A percentile compares a stretch with the other conserved stretches of the same genome.
These are phyloP conservation scores for Fulvia fulva DNA, from an alignment of 2,329 filamentous ascomycete species.

Conservation along the genomic window DNA sequence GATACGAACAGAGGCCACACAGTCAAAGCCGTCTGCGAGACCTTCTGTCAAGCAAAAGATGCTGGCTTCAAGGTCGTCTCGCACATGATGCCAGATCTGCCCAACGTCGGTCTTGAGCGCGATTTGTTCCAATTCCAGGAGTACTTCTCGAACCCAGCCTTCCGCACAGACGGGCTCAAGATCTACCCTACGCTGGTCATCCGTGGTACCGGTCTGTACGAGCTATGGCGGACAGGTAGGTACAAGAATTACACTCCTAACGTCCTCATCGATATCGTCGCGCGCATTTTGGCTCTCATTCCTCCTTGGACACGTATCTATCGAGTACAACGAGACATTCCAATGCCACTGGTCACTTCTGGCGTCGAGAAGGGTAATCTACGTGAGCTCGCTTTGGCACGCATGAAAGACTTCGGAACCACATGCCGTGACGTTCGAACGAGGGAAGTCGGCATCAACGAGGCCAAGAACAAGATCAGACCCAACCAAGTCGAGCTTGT, in stretches of 20 bases:
- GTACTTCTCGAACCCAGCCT: slow-evolving; percentile 95
- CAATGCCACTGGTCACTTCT: slow-evolving; percentile 99
- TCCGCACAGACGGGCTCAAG: slow-evolving; percentile 93
- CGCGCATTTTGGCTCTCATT: slow-evolving; percentile 88
- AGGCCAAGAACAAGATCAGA: slow-evolving; percentile 97
- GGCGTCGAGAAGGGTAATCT: slow-evolving; percentile 98
- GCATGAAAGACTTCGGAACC: slow-evolving; percentile 99
- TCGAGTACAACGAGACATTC: slow-evolving; percentile 95
- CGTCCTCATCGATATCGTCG: slow-evolving; percentile 89
- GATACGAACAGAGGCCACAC: slow-evolving; percentile 97
- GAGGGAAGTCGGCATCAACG: slow-evolving; percentile 94
- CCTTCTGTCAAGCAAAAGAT: slow-evolving; percentile 95
- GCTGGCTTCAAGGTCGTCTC: slow-evolving; percentile 98
- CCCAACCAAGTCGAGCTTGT: slow-evolving; percentile 95
- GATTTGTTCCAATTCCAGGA: slow-evolving; percentile 96
- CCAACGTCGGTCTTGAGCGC: slow-evolving; percentile 97
- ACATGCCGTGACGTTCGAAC: slow-evolving; percentile 95
- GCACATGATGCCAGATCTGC: slow-evolving; percentile 99
- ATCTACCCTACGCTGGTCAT: slow-evolving; percentile 98
- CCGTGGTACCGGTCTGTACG: slow-evolving; percentile 90
- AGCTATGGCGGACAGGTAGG: slow-evolving; percentile 91
- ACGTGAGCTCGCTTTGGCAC: slow-evolving; percentile 84
- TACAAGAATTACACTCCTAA: slow-evolving; percentile 99
- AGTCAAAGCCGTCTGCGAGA: slow-evolving; percentile 90
- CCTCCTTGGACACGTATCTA: slow-evolving; percentile 99